Evolutionary conservation across 805 yeast genomes (phyloP).

Genomic region (Cyberlindnera euphorbiae): DNA sequence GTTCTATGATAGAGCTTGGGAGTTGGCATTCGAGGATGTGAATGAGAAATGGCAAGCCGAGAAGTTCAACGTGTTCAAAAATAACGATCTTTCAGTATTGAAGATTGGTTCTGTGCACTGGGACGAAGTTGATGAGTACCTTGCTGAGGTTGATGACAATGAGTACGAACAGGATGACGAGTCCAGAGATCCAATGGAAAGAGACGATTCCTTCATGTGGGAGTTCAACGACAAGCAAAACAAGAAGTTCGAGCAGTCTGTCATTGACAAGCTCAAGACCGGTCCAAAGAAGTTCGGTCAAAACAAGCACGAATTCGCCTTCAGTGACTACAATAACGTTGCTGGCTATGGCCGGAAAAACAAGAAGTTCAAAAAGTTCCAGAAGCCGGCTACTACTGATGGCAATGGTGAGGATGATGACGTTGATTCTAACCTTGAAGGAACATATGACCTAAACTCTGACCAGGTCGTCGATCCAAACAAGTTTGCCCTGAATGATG

Average conservation of each 20-base stretch:
- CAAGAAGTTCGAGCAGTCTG: slow-evolving; percentile 21
- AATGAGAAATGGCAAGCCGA: slow-evolving; percentile 71
- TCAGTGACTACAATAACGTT: slow-evolving; percentile 16
- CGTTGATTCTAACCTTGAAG: slow-evolving; percentile 16
- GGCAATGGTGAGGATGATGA: slow-evolving; percentile 12
- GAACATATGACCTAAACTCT: slow-evolving; percentile 23
- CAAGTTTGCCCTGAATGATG: slow-evolving; percentile 8
- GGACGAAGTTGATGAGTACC: slow-evolving; percentile 51
- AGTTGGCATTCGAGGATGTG: slow-evolving; percentile 75
- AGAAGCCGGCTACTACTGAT: slow-evolving; percentile 4
- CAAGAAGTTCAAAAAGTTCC: slow-evolving; percentile 20
- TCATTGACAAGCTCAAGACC: slow-evolving; percentile 15
- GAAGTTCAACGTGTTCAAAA: slow-evolving; percentile 65
- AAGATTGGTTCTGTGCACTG: slow-evolving; percentile 59
- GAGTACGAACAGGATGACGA: slow-evolving; percentile 11
- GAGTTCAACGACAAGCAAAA: slow-evolving; percentile 15
- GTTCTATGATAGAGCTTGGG: slow-evolving; percentile 69
- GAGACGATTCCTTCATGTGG: slow-evolving; percentile 21
- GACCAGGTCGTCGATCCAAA: slow-evolving; percentile 19
- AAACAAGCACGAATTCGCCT: slow-evolving; percentile 15
- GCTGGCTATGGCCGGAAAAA: slow-evolving; percentile 18
- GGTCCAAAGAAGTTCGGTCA: slow-evolving; percentile 21
- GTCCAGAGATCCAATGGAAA: slow-evolving; percentile 1
- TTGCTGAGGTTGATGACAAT: slow-evolving; percentile 22
- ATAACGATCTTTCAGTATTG: slow-evolving; percentile 57